Evolutionary conservation across 345 rosid species (phyloP).

Genomic region (Acer saccharum): DNA sequence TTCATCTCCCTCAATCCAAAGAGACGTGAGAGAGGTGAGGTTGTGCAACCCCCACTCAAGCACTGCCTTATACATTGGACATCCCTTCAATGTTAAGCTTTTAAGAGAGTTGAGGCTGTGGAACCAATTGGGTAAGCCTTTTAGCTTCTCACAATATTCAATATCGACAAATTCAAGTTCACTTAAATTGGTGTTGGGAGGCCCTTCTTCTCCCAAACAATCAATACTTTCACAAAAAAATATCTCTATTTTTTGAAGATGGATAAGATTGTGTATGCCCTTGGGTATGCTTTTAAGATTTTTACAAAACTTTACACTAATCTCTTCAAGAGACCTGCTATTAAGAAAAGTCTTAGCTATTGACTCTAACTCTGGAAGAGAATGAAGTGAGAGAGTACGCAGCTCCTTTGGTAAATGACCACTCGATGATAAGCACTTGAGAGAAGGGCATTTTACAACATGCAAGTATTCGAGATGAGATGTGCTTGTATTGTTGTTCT

Average conservation of each 20-base stretch:
- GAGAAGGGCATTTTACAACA: background rate
- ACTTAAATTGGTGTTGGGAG: background rate
- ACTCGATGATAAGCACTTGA: background rate
- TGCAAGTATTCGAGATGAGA: slow-evolving; percentile 14
- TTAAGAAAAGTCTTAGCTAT: background rate
- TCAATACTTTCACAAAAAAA: background rate
- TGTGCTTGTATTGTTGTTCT: background rate
- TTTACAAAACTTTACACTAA: rapidly evolving
- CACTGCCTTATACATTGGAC: too few species aligned
- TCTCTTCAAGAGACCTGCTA: background rate
- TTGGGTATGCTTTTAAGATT: background rate
- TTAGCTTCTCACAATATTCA: background rate
- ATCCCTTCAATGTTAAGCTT: too few species aligned
- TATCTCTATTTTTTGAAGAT: background rate
- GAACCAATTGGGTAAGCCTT: background rate
- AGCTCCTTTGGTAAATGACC: background rate
- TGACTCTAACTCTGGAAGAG: too few species aligned
- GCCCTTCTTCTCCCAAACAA: background rate
- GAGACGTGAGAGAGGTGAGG: background rate
- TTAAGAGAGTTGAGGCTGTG: slow-evolving; percentile 17
- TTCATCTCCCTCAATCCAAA: background rate
- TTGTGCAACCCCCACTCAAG: too few species aligned
- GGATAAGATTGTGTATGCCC: background rate
- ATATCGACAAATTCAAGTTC: background rate
- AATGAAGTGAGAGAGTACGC: too few species aligned